Percentiles rank a stretch among this genome's conserved stretches.
Conservation (phyloP, 352 stramenopile genomes). For the Pythium insidiosum region DNA sequence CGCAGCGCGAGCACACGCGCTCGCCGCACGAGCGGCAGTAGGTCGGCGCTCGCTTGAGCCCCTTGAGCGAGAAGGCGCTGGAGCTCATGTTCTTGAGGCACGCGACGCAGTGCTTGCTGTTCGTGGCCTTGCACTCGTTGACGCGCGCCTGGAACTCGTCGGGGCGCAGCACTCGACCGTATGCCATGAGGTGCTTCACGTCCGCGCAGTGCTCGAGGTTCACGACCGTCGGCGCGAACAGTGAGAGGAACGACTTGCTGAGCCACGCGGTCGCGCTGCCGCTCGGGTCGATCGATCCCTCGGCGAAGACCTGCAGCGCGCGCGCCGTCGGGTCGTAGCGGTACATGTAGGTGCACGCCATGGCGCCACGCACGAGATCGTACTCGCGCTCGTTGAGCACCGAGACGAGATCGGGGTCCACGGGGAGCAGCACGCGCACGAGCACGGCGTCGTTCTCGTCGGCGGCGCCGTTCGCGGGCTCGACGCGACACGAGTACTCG, state of each 20-base stretch:
- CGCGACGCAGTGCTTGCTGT: constrained; percentile 30
- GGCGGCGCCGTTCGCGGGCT: constrained; percentile 21
- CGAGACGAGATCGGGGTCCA: constrained; percentile 41
- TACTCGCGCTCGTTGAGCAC: constrained; percentile 24
- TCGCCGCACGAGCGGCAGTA: constrained; percentile 50
- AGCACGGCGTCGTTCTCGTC: constrained; percentile 63
- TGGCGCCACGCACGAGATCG: constrained; percentile 39
- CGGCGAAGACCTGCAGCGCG: constrained; percentile 58
- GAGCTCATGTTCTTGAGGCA: constrained; percentile 44
- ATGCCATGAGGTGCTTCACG: constrained; percentile 79
- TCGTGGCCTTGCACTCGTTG: constrained; percentile 5
- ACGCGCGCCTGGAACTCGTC: constrained; percentile 12
- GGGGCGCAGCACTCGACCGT: constrained; percentile 60
- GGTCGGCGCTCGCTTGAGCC: constrained; percentile 27
- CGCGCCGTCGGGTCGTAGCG: constrained; percentile 38
- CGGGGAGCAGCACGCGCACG: constrained; percentile 47
- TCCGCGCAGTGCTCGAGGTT: constrained; percentile 61
- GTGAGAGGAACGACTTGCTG: constrained; percentile 47
- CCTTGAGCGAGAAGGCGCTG: constrained; percentile 29
- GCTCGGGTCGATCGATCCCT: constrained; percentile 44
- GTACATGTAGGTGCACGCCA: constrained; percentile 63
- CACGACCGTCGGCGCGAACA: constrained; percentile 52
- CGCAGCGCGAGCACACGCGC: constrained; percentile 45
- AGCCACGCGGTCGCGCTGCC: constrained; percentile 40
- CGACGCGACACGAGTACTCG: constrained; percentile 48